A percentile compares a stretch with the other conserved stretches of the same genome.
These are phyloP conservation scores for Acanthochlamys bracteata DNA, from an alignment of 106 monocot species.

Conservation along the genomic window DNA sequence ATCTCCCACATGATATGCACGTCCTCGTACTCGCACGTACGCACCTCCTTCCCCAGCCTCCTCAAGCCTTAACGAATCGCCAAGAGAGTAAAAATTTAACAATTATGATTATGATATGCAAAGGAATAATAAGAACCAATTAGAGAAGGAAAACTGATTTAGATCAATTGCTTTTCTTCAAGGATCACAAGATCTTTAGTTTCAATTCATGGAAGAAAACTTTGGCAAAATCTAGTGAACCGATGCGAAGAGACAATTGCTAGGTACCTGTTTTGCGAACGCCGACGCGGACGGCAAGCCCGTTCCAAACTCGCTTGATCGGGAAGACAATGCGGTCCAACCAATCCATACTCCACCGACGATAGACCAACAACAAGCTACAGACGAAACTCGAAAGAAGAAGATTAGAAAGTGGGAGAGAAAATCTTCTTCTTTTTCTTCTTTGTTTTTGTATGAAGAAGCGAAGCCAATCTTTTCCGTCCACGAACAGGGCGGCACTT, in stretches of 20 bases:
- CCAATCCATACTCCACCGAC: slow-evolving; percentile 33
- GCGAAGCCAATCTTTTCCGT: too few species aligned
- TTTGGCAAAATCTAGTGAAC: not conserved
- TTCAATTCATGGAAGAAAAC: not conserved
- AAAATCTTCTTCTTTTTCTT: too few species aligned
- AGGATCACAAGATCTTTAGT: not conserved
- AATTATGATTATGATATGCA: not conserved
- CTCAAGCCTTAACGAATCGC: slow-evolving; percentile 18
- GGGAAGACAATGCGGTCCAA: slow-evolving; percentile 39
- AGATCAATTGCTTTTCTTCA: too few species aligned
- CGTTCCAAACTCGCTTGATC: slow-evolving; percentile 35
- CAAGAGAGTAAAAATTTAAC: not conserved
- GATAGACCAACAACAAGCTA: too few species aligned
- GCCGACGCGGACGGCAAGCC: slow-evolving; percentile 42
- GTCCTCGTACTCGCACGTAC: slow-evolving; percentile 72
- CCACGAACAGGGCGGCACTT: too few species aligned
- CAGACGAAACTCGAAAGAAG: not conserved
- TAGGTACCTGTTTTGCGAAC: slow-evolving; percentile 44
- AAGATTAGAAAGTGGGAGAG: too few species aligned
- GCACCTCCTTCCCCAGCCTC: slow-evolving; percentile 48
- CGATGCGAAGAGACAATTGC: too few species aligned
- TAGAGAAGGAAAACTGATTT: not conserved
- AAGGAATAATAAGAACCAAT: too few species aligned
- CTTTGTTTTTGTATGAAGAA: too few species aligned
- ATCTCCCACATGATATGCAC: slow-evolving; percentile 65